These are phyloP conservation scores for Bocquillonia castaneifolia DNA, from an alignment of 441 rosid genomes.

Conservation along the genomic window DNA sequence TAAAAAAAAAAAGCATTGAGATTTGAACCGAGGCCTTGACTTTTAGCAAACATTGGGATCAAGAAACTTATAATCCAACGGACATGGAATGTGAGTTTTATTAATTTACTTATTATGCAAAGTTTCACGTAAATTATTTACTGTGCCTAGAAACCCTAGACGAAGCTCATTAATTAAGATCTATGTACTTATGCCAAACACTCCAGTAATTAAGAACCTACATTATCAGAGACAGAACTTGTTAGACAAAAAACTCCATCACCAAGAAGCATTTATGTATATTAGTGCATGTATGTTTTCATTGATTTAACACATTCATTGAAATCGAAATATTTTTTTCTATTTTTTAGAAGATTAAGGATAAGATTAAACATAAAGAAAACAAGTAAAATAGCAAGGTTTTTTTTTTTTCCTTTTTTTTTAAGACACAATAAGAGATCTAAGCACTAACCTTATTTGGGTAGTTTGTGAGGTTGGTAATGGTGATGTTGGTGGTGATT, in stretches of 20 bases:
- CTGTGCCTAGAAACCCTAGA: conserved; percentile 17
- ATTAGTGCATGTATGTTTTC: conserved; percentile 24
- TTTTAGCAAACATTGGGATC: conserved; percentile 32
- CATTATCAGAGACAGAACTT: conserved; percentile 18
- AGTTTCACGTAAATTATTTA: not conserved
- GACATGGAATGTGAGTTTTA: not conserved
- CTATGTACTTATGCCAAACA: not conserved
- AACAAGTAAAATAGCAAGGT: no score
- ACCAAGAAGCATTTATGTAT: conserved; percentile 17
- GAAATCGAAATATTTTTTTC: not conserved
- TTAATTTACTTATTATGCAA: not conserved
- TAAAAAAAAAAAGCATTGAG: conserved; percentile 24
- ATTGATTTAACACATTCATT: conserved; percentile 2
- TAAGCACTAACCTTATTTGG: conserved; percentile 26
- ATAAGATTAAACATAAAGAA: not conserved
- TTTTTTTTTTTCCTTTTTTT: no score
- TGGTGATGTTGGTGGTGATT: conserved; percentile 23
- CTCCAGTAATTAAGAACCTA: not conserved
- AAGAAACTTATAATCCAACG: conserved; percentile 22
- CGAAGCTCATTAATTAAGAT: conserved; percentile 9
- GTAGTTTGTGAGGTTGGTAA: conserved; percentile 22
- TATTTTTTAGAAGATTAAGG: not conserved
- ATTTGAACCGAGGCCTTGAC: conserved; percentile 36
- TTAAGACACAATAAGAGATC: no score
- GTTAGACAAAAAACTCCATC: conserved; percentile 23